A percentile compares a stretch with the other conserved stretches of the same genome.
These are phyloP conservation scores for Pseudonitzschia pungens DNA, from an alignment of 108 stramenopile species.

Conservation along the genomic window DNA sequence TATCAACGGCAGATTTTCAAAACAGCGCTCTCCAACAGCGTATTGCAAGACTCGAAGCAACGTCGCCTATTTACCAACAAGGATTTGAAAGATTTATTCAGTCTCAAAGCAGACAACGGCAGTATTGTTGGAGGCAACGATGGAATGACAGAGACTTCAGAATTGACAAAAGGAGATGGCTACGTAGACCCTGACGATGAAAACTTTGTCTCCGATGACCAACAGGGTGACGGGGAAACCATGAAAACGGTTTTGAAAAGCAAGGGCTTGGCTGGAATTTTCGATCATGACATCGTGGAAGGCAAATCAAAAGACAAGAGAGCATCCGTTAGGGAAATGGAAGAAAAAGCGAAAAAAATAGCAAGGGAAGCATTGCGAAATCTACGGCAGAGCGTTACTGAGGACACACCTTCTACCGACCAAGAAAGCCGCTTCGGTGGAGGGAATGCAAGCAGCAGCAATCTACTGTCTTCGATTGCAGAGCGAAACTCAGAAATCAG, in stretches of 20 bases:
- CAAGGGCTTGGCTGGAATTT: constrained; percentile 77
- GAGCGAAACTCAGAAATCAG: constrained; percentile 48
- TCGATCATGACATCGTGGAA: constrained; percentile 57
- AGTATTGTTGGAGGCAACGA: constrained; percentile 42
- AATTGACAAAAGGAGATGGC: constrained; percentile 62
- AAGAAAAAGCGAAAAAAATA: constrained; percentile 66
- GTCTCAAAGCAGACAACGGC: constrained; percentile 71
- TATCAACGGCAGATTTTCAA: constrained; percentile 99
- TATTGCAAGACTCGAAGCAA: constrained; percentile 91
- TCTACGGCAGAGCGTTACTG: constrained; percentile 50
- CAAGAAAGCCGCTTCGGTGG: constrained; percentile 27
- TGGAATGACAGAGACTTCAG: constrained; percentile 67
- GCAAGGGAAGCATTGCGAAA: constrained; percentile 61
- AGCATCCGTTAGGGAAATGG: constrained; percentile 66
- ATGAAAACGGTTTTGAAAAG: constrained; percentile 71
- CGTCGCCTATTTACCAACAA: constrained; percentile 84
- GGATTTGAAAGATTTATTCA: constrained; percentile 90
- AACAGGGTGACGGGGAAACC: constrained; percentile 47
- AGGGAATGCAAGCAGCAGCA: constrained; percentile 16
- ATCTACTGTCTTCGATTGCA: constrained; percentile 57
- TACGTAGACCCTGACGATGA: constrained; percentile 55
- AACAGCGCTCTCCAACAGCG: constrained; percentile 88
- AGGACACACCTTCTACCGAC: constrained; percentile 34
- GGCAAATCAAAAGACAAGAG: constrained; percentile 41
- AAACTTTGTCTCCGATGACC: constrained; percentile 5